A percentile compares a stretch with the other conserved stretches of the same genome.
Evolutionary conservation across 2,329 filamentous ascomycete genomes (phyloP).

Genomic region (Trichoderma harzianum): DNA sequence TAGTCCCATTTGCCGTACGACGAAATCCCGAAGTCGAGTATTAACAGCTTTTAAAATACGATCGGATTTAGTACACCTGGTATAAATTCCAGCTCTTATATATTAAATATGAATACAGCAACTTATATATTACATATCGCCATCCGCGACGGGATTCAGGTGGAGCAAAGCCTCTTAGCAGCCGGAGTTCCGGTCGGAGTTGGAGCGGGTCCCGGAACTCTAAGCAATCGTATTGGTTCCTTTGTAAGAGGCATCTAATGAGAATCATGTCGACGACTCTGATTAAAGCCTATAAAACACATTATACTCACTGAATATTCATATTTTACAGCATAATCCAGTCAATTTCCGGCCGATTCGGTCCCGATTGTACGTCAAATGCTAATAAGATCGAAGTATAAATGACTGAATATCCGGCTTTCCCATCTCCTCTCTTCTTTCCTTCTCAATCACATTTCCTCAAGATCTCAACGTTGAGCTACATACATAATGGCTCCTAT

Average conservation of each 20-base stretch:
- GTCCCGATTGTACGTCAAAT: too few relatives aligned
- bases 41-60: neutral
- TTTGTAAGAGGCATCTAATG: neutral
- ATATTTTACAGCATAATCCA: neutral
- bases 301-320: neutral
- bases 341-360: neutral
- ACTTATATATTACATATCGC: neutral
- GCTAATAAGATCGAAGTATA: neutral
- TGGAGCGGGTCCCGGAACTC: neutral
- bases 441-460: neutral
- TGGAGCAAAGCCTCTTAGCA: neutral
- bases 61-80: neutral
- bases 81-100: neutral
- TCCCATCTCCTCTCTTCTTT: too few relatives aligned
- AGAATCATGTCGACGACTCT: neutral
- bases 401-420: neutral
- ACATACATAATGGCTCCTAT: constrained; percentile 21
- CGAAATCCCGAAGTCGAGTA: neutral
- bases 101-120: neutral
- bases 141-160: neutral
- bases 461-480: neutral
- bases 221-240: neutral
- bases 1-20: accelerated
- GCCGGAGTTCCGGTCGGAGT: neutral
- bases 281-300: neutral